Percentiles rank a stretch among this genome's conserved stretches.
phyloP scores from a whole-genome alignment of 352 stramenopile species.

The Blastocystis sp. region DNA sequence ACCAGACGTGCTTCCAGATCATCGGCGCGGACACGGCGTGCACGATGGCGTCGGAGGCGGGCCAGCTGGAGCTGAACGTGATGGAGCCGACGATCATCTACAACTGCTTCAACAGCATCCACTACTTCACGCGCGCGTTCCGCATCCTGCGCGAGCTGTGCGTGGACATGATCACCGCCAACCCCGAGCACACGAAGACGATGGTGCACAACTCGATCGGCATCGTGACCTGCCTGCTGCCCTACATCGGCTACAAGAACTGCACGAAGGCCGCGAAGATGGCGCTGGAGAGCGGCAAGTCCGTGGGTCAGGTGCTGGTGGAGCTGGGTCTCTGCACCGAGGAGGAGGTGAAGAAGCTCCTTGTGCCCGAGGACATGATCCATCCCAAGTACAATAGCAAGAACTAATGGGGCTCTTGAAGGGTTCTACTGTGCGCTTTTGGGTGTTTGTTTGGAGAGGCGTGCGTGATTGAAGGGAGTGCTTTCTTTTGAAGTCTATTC shows the following conservation, averaged over 20 bases:
- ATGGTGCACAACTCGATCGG: conserved; percentile 63
- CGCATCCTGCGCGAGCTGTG: conserved; percentile 44
- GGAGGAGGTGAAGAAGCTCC: conserved; percentile 48
- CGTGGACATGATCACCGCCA: conserved; percentile 17
- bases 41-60: conserved; percentile 19
- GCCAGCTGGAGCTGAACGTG: too few species aligned
- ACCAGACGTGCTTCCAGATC: too few species aligned
- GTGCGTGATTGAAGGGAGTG: background rate
- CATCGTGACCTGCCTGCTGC: background rate
- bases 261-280: conserved; percentile 50
- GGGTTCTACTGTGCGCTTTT: background rate
- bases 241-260: background rate
- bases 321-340: conserved; percentile 28
- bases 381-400: conserved; percentile 56
- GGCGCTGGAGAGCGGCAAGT: conserved; percentile 40
- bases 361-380: conserved; percentile 62
- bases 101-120: background rate
- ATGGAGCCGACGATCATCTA: too few species aligned
- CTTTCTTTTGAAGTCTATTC: background rate
- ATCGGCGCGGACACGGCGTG: conserved; percentile 39
- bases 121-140: conserved; percentile 39
- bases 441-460: background rate
- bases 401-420: conserved; percentile 51
- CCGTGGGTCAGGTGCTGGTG: conserved; percentile 29
- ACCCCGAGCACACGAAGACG: background rate